Base-by-base conservation (phyloP, 2,329 filamentous ascomycete genomes). In the Venturia nashicola region DNA sequence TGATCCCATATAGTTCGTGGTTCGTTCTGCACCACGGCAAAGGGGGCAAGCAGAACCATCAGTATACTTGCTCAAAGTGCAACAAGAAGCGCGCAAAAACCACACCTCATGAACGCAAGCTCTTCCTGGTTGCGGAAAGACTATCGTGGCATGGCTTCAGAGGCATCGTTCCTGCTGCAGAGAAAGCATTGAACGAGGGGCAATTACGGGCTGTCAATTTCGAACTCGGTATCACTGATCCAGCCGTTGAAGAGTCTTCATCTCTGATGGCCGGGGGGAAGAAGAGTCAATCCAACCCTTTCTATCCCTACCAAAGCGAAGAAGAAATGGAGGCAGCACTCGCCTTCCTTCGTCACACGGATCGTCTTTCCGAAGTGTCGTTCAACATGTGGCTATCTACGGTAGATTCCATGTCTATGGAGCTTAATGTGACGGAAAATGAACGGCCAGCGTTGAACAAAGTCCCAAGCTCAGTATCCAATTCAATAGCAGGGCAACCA, bases 101-200 rank as follows among this genome's bases (percentile, higher is more conserved):
- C 18, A 70, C 68, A 2, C 51, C 68, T 1, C 70, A 72, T 51
- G 64, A 66, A 32, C 71, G 67, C n/a, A 73, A 72, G 51, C 55
- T 71, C 1, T 73, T 72, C 20, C 65, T 73, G 6, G 67, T 71
- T 11, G 70, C 71, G 1, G 69, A 72, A 59, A 67, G 70, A 23
- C 59, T 73, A 42, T 68, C 67, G 5, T 71, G 68, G 67, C 66
- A 69, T 4, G 66, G 68, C 18, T 55, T 55, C 51, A 55, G 51
- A n/a, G 66, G 63, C 7, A 16, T 43, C 8, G 65, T 70, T 3
- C 67, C 69, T 12, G 64, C 43, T 0, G 61, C 61, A 18, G 68
- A 70, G 16, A 68, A 67, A 48, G 66, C 70, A 42, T 55, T 66
- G 48, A 72, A 72, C 40, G 67, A 71, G 60, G 66, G 70, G 46